Conservation (phyloP, 148 eudicot species). For the Chenopodium formosanum region DNA sequence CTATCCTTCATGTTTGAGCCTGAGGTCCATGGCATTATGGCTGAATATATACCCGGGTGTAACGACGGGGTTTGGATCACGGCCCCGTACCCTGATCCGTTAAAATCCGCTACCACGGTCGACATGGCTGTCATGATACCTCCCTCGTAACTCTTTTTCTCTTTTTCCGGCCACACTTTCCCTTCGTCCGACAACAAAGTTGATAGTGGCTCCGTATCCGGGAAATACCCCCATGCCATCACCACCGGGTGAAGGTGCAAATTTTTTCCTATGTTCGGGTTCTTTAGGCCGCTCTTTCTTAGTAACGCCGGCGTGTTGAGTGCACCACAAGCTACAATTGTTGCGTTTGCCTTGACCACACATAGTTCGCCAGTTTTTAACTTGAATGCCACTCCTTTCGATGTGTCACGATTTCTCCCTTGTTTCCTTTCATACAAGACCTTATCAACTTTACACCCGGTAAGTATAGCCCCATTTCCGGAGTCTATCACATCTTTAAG, state of each 20-base stretch:
- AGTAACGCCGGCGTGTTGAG: constrained; percentile 57
- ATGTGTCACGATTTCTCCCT: constrained; percentile 28
- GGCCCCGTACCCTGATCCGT: constrained; percentile 48
- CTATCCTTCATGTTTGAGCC: constrained; percentile 47
- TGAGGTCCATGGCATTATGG: constrained; percentile 57
- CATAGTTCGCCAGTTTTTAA: constrained; percentile 19
- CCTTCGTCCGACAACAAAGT: not conserved
- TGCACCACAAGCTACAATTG: constrained; percentile 68
- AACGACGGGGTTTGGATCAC: constrained; percentile 68
- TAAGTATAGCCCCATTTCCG: constrained; percentile 53
- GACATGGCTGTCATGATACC: constrained; percentile 79
- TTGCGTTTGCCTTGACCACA: constrained; percentile 51
- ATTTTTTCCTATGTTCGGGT: constrained; percentile 57
- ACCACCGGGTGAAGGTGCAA: constrained; percentile 71
- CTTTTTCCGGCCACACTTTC: constrained; percentile 34
- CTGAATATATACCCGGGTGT: constrained; percentile 72
- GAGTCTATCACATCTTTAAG: constrained; percentile 62
- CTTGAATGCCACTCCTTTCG: constrained; percentile 53
- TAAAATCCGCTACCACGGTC: constrained; percentile 9
- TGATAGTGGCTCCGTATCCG: constrained; percentile 20
- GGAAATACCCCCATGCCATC: constrained; percentile 79
- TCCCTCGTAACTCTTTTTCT: constrained; percentile 61
- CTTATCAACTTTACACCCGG: constrained; percentile 41
- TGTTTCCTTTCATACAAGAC: constrained; percentile 35
- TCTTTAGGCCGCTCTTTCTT: constrained; percentile 56